Conservation (phyloP, 169 alveolate species). For the Cryptosporidium ubiquitum region DNA sequence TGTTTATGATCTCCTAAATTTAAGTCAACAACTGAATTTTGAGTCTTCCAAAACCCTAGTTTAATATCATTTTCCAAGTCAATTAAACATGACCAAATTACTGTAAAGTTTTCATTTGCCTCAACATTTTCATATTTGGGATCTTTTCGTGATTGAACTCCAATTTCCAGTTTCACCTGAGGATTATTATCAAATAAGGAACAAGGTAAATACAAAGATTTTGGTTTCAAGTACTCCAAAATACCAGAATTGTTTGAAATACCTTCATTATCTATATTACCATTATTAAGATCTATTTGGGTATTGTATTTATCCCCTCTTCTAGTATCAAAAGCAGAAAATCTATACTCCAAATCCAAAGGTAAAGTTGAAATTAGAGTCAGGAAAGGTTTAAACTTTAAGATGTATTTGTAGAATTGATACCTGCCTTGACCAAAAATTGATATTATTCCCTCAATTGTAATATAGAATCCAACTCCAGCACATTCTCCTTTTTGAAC, state of each 20-base stretch:
- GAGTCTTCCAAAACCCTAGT: conserved; percentile 38
- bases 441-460: conserved; percentile 3
- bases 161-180: conserved; percentile 24
- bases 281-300: not conserved
- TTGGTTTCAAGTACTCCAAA: conserved; percentile 19
- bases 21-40: not conserved
- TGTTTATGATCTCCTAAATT: no score
- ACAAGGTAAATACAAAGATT: conserved; percentile 1
- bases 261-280: not conserved
- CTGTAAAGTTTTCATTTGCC: not conserved
- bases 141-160: not conserved
- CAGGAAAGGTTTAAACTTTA: conserved; percentile 34
- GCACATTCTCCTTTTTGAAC: conserved; percentile 13
- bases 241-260: not conserved
- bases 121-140: not conserved
- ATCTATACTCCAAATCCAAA: conserved; percentile 21
- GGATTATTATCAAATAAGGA: not conserved
- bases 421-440: not conserved
- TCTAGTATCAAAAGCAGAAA: not conserved
- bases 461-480: conserved; percentile 27
- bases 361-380: conserved; percentile 52
- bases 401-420: not conserved
- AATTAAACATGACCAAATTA: conserved; percentile 34
- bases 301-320: not conserved
- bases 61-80: not conserved